phyloP scores from a whole-genome alignment of 495 filamentous ascomycete genomes.

The Cercophora sp. region DNA sequence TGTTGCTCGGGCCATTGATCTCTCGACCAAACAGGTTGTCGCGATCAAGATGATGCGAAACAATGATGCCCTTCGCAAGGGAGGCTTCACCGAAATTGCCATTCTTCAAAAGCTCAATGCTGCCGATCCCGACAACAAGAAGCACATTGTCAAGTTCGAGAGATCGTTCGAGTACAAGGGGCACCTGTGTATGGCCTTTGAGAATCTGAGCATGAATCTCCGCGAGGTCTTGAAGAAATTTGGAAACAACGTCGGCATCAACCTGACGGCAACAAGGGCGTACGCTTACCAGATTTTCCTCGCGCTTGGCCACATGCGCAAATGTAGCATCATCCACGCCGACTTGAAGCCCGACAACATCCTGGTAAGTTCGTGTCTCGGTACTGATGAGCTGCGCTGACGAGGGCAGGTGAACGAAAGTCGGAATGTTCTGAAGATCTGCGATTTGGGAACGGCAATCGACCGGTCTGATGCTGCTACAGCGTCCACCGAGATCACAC shows the following conservation, averaged over 20 bases:
- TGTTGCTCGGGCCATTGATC: conserved; percentile 86
- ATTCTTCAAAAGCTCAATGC: conserved; percentile 80
- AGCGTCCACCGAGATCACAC: conserved; percentile 75
- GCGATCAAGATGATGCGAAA: conserved; percentile 94
- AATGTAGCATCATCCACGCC: conserved; percentile 89
- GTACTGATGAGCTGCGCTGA: too few species aligned
- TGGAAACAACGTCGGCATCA: conserved; percentile 89
- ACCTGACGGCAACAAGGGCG: conserved; percentile 74
- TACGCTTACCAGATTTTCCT: conserved; percentile 96
- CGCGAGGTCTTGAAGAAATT: conserved; percentile 96
- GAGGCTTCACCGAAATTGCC: conserved; percentile 89
- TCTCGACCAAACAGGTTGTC: conserved; percentile 63
- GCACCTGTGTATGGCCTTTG: conserved; percentile 94
- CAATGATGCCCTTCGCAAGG: conserved; percentile 89
- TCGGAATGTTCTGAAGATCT: conserved; percentile 84
- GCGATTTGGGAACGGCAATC: conserved; percentile 91
- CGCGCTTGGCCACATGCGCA: conserved; percentile 76
- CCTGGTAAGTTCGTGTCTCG: conserved; percentile 52
- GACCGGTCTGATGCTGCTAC: conserved; percentile 69
- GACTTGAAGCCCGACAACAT: conserved; percentile 98
- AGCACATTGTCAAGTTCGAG: conserved; percentile 84
- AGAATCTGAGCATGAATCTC: conserved; percentile 89
- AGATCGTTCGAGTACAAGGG: conserved; percentile 89
- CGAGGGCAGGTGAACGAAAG: conserved; percentile 79
- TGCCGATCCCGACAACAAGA: conserved; percentile 85